phyloP scores from a whole-genome alignment of 176 grass and related monocot species.

The Lolium perenne region DNA sequence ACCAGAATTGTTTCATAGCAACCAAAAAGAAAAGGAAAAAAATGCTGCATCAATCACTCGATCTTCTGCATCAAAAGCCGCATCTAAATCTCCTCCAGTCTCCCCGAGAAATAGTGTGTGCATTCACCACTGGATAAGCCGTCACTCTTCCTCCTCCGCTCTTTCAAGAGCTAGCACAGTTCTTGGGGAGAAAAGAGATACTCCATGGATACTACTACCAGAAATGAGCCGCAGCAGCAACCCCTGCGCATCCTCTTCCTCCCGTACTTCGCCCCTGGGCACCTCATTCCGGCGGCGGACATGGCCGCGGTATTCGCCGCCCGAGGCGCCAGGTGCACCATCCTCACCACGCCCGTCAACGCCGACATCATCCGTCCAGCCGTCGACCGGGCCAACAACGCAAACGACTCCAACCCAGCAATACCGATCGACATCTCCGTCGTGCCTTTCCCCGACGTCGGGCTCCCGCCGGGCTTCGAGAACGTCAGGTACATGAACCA shows the following conservation, averaged over 20 bases:
- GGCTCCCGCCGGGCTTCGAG: background rate
- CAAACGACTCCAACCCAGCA: background rate
- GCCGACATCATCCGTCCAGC: background rate
- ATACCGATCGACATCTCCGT: background rate
- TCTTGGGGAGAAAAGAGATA: too few species aligned
- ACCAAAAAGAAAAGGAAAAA: too few species aligned
- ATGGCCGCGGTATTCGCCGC: background rate
- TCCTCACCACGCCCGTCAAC: background rate
- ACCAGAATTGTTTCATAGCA: too few species aligned
- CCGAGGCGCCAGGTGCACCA: background rate
- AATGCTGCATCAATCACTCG: background rate
- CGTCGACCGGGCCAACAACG: background rate
- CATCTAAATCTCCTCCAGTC: background rate
- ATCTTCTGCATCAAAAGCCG: background rate
- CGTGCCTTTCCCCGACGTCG: background rate
- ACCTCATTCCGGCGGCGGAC: background rate
- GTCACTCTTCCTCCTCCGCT: background rate
- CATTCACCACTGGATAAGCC: too few species aligned
- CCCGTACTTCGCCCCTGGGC: background rate
- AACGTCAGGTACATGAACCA: background rate
- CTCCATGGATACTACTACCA: background rate
- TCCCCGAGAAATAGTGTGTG: background rate
- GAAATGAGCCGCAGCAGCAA: background rate
- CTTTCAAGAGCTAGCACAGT: background rate
- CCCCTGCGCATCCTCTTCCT: background rate